phyloP scores from a whole-genome alignment of 805 yeast species.

The Wickerhamiella dianesei region DNA sequence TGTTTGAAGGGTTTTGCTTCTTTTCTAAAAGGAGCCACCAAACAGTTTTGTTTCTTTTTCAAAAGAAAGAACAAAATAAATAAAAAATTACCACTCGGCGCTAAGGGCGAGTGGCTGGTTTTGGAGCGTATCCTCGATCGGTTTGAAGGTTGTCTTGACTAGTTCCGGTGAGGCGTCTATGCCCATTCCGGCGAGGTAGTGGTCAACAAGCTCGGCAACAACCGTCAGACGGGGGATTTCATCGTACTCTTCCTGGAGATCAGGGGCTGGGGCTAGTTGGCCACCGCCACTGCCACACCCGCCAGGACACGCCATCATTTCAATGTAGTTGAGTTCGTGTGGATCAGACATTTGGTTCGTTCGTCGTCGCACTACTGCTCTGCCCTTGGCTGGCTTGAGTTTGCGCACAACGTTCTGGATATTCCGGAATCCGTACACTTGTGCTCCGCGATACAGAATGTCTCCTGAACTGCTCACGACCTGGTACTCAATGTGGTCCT shows the following conservation, averaged over 20 bases:
- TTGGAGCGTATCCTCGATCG: slow-evolving; percentile 6
- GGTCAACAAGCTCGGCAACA: slow-evolving; percentile 5
- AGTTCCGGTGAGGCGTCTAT: slow-evolving; percentile 2
- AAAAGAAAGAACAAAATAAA: not conserved
- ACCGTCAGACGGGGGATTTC: slow-evolving; percentile 11
- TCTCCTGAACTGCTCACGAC: slow-evolving; percentile 29
- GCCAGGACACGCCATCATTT: slow-evolving; percentile 96
- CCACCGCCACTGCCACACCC: slow-evolving; percentile 99
- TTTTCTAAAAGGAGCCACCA: too few species aligned
- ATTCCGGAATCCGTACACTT: slow-evolving; percentile 83
- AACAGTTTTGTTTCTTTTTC: too few species aligned
- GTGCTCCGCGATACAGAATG: slow-evolving; percentile 43
- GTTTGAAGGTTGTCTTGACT: slow-evolving; percentile 14
- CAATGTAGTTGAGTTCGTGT: slow-evolving; percentile 62
- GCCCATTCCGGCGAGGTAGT: slow-evolving; percentile 6
- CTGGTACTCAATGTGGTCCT: slow-evolving; percentile 60
- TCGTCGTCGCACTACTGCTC: slow-evolving; percentile 16
- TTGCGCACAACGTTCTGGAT: slow-evolving; percentile 87
- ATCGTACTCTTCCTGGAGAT: slow-evolving; percentile 27
- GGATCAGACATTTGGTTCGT: slow-evolving; percentile 39
- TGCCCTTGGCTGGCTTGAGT: slow-evolving; percentile 35
- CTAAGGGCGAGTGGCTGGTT: slow-evolving; percentile 1
- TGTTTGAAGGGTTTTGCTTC: too few species aligned
- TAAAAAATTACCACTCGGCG: slow-evolving; percentile 1
- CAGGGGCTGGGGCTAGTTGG: slow-evolving; percentile 40